Evolutionary conservation across 805 yeast species (phyloP).

Genomic region (Starmerella gropengiesseri): DNA sequence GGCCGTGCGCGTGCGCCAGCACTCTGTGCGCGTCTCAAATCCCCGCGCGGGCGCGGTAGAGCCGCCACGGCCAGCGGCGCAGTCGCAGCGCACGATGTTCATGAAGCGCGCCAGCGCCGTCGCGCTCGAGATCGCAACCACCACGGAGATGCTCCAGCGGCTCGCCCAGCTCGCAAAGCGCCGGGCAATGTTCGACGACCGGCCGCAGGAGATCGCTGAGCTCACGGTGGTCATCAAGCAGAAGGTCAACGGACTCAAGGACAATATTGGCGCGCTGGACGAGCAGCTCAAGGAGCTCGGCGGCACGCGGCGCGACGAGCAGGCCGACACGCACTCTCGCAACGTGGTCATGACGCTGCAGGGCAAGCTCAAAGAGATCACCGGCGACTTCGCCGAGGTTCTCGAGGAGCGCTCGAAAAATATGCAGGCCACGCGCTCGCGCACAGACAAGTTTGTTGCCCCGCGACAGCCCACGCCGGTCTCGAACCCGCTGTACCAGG

Average conservation of each 20-base stretch:
- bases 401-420: constrained; percentile 74
- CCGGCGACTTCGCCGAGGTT: constrained; percentile 86
- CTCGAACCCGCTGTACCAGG: constrained; percentile 30
- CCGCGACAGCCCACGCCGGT: constrained; percentile 27
- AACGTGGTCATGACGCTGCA: constrained; percentile 81
- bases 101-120: constrained; percentile 63
- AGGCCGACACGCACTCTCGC: constrained; percentile 54
- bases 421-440: constrained; percentile 65
- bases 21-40: constrained; percentile 33
- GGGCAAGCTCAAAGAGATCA: constrained; percentile 81
- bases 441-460: constrained; percentile 77
- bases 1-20: constrained; percentile 68
- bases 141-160: constrained; percentile 69
- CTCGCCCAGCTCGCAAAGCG: constrained; percentile 77
- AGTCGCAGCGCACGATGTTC: constrained; percentile 38
- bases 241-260: constrained; percentile 72
- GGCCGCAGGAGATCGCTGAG: constrained; percentile 87
- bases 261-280: constrained; percentile 53
- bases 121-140: constrained; percentile 79
- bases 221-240: constrained; percentile 74
- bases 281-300: constrained; percentile 35
- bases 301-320: constrained; percentile 37
- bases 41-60: constrained; percentile 9
- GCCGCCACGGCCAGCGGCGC: constrained; percentile 11
- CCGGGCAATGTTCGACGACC: constrained; percentile 86